These are phyloP conservation scores for Salmacisia buchloeana DNA, from an alignment of 1,284 basidiomycete genomes.

Conservation along the genomic window DNA sequence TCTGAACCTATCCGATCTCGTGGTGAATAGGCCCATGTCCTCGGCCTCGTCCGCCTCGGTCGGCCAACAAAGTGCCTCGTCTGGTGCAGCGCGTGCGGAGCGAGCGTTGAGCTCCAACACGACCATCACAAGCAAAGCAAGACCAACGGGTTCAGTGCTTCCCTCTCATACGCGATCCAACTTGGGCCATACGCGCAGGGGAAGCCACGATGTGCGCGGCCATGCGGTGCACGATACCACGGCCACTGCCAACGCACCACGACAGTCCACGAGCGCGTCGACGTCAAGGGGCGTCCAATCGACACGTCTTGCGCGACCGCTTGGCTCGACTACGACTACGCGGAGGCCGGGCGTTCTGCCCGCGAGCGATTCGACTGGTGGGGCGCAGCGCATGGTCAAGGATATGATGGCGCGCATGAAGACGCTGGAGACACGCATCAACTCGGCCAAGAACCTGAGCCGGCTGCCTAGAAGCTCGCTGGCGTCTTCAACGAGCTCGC, in stretches of 20 bases:
- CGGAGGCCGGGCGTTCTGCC: not conserved
- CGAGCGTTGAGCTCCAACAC: not conserved
- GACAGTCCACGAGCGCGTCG: not conserved
- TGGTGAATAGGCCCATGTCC: conserved; percentile 5
- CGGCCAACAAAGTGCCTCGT: not conserved
- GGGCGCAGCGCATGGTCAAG: conserved; percentile 24
- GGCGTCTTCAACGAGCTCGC: conserved; percentile 19
- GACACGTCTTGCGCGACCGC: conserved; percentile 4
- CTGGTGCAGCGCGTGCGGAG: not conserved
- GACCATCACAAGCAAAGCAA: not conserved
- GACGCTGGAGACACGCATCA: conserved; percentile 39
- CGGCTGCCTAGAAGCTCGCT: conserved; percentile 12
- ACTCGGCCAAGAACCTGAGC: conserved; percentile 25
- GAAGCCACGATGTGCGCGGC: not conserved
- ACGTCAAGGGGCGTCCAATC: not conserved
- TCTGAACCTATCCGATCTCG: conserved; percentile 4
- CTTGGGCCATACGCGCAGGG: not conserved
- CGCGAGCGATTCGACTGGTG: not conserved
- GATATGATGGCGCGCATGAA: conserved; percentile 41
- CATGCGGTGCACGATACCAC: not conserved
- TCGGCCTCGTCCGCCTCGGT: not conserved
- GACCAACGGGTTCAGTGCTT: not conserved
- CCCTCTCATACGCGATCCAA: not conserved
- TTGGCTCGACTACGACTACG: conserved; percentile 9
- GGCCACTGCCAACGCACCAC: not conserved